These are phyloP conservation scores for Zygoascus hellenicus DNA, from an alignment of 1,139 yeast genomes.

Conservation along the genomic window DNA sequence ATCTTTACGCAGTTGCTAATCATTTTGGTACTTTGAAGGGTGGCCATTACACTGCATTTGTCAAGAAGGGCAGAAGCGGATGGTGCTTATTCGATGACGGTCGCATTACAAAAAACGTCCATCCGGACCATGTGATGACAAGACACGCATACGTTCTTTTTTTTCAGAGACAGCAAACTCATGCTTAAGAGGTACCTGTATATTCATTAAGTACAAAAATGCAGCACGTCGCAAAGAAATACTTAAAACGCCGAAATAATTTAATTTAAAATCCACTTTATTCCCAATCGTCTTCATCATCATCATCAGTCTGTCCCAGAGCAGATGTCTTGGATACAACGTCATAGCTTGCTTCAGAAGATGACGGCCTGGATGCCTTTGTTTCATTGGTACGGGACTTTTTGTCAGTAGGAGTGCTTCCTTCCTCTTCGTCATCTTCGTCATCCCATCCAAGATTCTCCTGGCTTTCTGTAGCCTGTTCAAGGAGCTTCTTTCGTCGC, in stretches of 20 bases:
- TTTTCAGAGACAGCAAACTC: constrained; percentile 29
- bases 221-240: too few species aligned
- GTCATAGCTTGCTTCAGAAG: constrained; percentile 39
- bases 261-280: constrained; percentile 19
- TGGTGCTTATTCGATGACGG: constrained; percentile 83
- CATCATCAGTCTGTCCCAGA: constrained; percentile 31
- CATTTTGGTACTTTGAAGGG: constrained; percentile 78
- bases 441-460: constrained; percentile 57
- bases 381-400: constrained; percentile 6
- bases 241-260: too few species aligned
- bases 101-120: constrained; percentile 42
- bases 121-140: constrained; percentile 43
- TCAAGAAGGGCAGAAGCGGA: constrained; percentile 52
- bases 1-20: constrained; percentile 79
- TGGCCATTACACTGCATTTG: constrained; percentile 90
- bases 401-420: constrained; percentile 5
- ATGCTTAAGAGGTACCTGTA: constrained; percentile 1
- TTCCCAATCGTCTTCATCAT: constrained; percentile 59
- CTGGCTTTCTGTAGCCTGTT: constrained; percentile 37
- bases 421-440: constrained; percentile 47
- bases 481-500: constrained; percentile 57
- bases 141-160: constrained; percentile 73
- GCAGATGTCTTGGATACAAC: constrained; percentile 37
- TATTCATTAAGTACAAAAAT: constrained; percentile 1
- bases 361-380: constrained; percentile 31